phyloP scores from a whole-genome alignment of 1,139 yeast genomes.

The Suhomyces bribrorum region DNA sequence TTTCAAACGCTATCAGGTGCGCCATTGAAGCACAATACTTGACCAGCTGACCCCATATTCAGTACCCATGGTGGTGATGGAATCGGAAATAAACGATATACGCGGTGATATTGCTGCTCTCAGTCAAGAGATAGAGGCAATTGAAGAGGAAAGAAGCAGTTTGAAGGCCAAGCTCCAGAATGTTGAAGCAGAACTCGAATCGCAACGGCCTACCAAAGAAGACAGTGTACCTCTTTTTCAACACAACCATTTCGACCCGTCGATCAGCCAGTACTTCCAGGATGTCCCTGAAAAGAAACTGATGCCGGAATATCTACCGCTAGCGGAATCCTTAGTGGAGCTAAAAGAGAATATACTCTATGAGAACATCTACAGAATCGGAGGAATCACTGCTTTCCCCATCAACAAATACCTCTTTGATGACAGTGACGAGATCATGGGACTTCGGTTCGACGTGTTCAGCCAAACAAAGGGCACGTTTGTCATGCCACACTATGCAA shows the following conservation, averaged over 20 bases:
- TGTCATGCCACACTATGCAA: slow-evolving; percentile 40
- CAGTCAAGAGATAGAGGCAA: slow-evolving; percentile 9
- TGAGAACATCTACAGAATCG: slow-evolving; percentile 41
- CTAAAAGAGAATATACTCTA: slow-evolving; percentile 34
- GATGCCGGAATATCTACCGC: background rate
- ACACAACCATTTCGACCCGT: slow-evolving; percentile 14
- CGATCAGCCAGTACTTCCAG: slow-evolving; percentile 12
- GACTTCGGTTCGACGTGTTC: slow-evolving; percentile 40
- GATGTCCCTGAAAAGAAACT: background rate
- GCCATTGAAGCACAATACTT: background rate
- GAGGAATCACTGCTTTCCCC: slow-evolving; percentile 46
- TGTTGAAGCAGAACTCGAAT: slow-evolving; percentile 8
- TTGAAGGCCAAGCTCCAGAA: slow-evolving; percentile 9
- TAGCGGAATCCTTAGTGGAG: slow-evolving; percentile 20
- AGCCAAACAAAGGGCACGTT: slow-evolving; percentile 23
- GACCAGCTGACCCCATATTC: background rate
- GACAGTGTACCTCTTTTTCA: slow-evolving; percentile 4
- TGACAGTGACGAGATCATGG: slow-evolving; percentile 28
- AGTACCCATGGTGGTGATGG: slow-evolving; percentile 1
- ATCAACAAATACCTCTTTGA: slow-evolving; percentile 30
- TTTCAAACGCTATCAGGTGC: background rate
- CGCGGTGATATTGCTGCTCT: slow-evolving; percentile 14
- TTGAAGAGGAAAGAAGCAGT: slow-evolving; percentile 9
- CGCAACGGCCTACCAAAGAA: background rate
- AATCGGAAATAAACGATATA: slow-evolving; percentile 12